Percentiles rank a stretch among this genome's conserved stretches.
phyloP scores from a whole-genome alignment of 192 early-diverging fungal species.

The Coemansia reversa region DNA sequence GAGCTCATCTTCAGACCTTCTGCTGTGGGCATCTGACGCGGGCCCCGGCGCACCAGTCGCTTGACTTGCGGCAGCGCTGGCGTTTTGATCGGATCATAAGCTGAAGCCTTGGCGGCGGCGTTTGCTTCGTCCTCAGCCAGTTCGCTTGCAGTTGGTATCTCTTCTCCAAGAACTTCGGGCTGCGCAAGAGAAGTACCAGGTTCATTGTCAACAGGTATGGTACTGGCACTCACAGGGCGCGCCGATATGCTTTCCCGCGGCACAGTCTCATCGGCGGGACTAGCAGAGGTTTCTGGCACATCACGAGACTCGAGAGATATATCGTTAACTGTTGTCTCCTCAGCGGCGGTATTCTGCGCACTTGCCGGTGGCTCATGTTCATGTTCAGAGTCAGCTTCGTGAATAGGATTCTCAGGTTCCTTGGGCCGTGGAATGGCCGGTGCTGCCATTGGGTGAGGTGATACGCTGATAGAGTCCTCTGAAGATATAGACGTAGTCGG shows the following conservation, averaged over 20 bases:
- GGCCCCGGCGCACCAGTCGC: constrained; percentile 45
- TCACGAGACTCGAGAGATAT: neutral
- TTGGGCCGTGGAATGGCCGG: constrained; percentile 23
- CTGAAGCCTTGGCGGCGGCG: neutral
- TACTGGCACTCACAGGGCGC: neutral
- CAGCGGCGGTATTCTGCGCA: constrained; percentile 5
- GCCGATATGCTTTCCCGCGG: neutral
- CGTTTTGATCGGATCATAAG: constrained; percentile 40
- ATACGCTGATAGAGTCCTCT: constrained; percentile 25
- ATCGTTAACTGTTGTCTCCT: neutral
- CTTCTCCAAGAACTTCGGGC: neutral
- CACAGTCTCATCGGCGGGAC: neutral
- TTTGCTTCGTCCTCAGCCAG: constrained; percentile 1
- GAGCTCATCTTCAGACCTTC: constrained; percentile 44
- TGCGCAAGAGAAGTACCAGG: neutral
- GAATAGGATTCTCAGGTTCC: neutral
- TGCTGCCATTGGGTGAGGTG: constrained; percentile 16
- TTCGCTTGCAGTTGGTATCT: neutral
- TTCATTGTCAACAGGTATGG: constrained; percentile 3
- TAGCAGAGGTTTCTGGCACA: constrained; percentile 1
- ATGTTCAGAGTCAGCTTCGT: constrained; percentile 1
- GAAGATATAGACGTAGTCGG: constrained; percentile 9
- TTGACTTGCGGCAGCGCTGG: constrained; percentile 41
- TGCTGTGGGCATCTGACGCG: constrained; percentile 49
- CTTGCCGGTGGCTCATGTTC: no score